phyloP scores from a whole-genome alignment of 805 yeast species.

The Candida qinlingensis region DNA sequence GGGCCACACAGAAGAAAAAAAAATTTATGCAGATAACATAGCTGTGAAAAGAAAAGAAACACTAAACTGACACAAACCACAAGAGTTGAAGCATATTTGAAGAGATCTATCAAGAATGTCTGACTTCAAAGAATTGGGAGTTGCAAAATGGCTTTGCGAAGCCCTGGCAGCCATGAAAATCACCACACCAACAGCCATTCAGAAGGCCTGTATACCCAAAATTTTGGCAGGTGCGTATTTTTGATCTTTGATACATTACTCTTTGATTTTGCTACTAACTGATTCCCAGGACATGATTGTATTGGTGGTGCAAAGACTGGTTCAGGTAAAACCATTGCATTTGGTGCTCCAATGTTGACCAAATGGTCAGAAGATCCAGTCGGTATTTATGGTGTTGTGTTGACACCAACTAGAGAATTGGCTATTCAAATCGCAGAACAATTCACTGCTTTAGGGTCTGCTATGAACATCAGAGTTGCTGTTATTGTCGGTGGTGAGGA shows the following conservation, averaged over 20 bases:
- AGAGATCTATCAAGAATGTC: conserved; percentile 4
- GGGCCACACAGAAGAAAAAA: neutral
- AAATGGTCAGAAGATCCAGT: conserved; percentile 93
- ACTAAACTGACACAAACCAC: conserved; percentile 2
- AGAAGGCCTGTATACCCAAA: conserved; percentile 81
- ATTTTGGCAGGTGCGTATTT: conserved; percentile 50
- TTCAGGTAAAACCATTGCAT: conserved; percentile 95
- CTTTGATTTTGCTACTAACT: neutral
- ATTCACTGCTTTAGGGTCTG: conserved; percentile 85
- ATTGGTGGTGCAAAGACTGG: conserved; percentile 99
- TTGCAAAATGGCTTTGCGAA: conserved; percentile 83
- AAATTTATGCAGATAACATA: neutral
- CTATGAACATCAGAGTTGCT: conserved; percentile 76
- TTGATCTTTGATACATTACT: neutral
- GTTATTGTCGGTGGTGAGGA: conserved; percentile 95
- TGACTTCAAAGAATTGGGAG: conserved; percentile 58
- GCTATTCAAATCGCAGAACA: conserved; percentile 98
- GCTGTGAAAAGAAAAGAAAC: neutral
- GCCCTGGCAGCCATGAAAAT: conserved; percentile 80
- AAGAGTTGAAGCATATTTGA: neutral
- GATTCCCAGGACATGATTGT: conserved; percentile 59
- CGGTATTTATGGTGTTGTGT: conserved; percentile 83
- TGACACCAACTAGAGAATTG: conserved; percentile 91
- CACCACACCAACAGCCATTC: conserved; percentile 79
- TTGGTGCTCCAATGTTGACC: conserved; percentile 95